These are phyloP conservation scores for Diplodia scrobiculata DNA, from an alignment of 2,329 filamentous ascomycete genomes.

Conservation along the genomic window DNA sequence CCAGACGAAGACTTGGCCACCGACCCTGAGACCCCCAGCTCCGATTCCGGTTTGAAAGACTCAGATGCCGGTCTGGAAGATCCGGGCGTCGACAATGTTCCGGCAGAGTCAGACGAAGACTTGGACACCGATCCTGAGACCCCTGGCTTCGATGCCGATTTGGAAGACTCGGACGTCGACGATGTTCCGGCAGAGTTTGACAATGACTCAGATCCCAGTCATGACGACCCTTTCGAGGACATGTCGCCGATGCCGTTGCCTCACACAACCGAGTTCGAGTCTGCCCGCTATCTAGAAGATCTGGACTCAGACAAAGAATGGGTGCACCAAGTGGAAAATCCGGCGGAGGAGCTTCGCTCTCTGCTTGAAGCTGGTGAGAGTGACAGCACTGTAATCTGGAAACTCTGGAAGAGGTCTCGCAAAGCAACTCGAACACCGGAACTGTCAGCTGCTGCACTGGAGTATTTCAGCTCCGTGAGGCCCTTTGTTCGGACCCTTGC, in stretches of 20 bases:
- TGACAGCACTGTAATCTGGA: constrained; percentile 35
- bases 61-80: neutral
- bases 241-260: constrained; percentile 5
- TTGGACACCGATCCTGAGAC: neutral
- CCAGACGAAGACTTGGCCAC: neutral
- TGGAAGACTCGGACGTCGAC: neutral
- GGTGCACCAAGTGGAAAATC: neutral
- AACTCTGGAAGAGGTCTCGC: constrained; percentile 22
- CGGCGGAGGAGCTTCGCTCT: constrained; percentile 30
- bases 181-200: too few relatives aligned
- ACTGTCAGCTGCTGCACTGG: constrained; percentile 36
- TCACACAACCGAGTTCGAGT: neutral
- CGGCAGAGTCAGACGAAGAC: neutral
- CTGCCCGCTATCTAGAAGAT: neutral
- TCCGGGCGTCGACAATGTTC: neutral
- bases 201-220: neutral
- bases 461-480: constrained; percentile 35
- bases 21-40: neutral
- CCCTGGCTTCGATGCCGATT: neutral
- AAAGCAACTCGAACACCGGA: constrained; percentile 9
- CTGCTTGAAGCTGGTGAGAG: constrained; percentile 34
- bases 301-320: neutral
- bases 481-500: constrained; percentile 10
- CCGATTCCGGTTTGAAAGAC: too few relatives aligned
- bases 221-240: neutral